phyloP scores from a whole-genome alignment of 1,284 basidiomycete species.

The Vanrija humicola region DNA sequence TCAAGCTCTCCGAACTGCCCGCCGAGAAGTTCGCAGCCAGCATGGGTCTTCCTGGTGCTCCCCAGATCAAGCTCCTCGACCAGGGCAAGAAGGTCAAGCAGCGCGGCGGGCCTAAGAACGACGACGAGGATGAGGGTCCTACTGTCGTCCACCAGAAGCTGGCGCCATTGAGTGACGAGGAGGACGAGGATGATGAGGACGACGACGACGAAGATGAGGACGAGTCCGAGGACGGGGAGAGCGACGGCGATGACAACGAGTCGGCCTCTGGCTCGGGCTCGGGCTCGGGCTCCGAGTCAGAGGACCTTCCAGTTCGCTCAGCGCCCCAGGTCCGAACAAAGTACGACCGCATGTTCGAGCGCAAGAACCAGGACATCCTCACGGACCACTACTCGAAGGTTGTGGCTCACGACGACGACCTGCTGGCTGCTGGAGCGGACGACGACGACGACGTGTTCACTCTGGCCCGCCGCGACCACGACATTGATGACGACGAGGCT shows the following conservation, averaged over 20 bases:
- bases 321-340: slow-evolving; percentile 70
- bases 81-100: slow-evolving; percentile 37
- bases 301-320: not conserved
- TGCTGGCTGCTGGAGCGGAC: slow-evolving; percentile 50
- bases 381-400: slow-evolving; percentile 89
- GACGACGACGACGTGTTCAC: slow-evolving; percentile 86
- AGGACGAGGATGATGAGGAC: slow-evolving; percentile 11
- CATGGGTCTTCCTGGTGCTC: slow-evolving; percentile 87
- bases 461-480: slow-evolving; percentile 85
- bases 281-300: slow-evolving; percentile 3
- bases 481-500: slow-evolving; percentile 53
- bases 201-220: slow-evolving; percentile 21
- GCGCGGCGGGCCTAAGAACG: slow-evolving; percentile 25
- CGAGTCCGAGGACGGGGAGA: slow-evolving; percentile 25
- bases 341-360: slow-evolving; percentile 97
- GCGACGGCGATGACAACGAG: slow-evolving; percentile 19
- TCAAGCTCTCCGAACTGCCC: slow-evolving; percentile 79
- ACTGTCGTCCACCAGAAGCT: slow-evolving; percentile 14
- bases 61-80: slow-evolving; percentile 82
- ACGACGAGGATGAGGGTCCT: slow-evolving; percentile 16
- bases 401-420: slow-evolving; percentile 62
- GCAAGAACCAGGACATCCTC: slow-evolving; percentile 91
- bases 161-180: not conserved
- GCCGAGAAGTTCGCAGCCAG: slow-evolving; percentile 80
- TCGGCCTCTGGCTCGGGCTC: not conserved